Conservation (phyloP, 768 basidiomycete species). For the Termitomyces sp. region DNA sequence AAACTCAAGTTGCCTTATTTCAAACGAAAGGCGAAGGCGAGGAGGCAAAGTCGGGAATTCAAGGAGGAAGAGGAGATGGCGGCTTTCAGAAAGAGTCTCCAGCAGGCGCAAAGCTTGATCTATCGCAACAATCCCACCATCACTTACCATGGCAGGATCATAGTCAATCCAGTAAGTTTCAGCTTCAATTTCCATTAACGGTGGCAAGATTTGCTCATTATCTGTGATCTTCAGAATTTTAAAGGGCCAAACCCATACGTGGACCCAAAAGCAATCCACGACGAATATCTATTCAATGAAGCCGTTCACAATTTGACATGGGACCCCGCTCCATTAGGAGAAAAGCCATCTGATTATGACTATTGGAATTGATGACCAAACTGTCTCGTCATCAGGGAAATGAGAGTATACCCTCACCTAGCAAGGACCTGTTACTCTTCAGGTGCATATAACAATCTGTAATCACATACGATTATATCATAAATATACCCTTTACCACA, state of each 20-base stretch:
- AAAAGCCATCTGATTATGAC: not conserved
- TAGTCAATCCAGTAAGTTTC: constrained; percentile 6
- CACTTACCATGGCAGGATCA: not conserved
- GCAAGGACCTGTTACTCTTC: too few relatives aligned
- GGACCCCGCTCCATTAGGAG: not conserved
- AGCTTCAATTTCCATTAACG: not conserved
- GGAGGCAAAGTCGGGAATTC: not conserved
- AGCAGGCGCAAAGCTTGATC: constrained; percentile 2
- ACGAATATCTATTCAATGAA: not conserved
- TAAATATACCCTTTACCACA: too few relatives aligned
- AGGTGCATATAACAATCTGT: too few relatives aligned
- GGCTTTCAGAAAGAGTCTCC: constrained; percentile 1
- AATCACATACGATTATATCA: too few relatives aligned
- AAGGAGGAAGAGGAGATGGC: constrained; percentile 1
- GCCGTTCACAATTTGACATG: not conserved
- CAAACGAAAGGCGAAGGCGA: not conserved
- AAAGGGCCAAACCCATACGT: constrained; percentile 3
- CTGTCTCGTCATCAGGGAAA: not conserved
- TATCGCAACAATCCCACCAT: not conserved
- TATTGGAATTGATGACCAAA: not conserved
- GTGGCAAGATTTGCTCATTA: not conserved
- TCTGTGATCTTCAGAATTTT: not conserved
- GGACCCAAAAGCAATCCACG: not conserved
- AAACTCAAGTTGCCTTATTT: constrained; percentile 4
- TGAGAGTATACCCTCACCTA: not conserved